Base-by-base conservation (phyloP, 2,329 filamentous ascomycete genomes). In the Aspergillus ruber region DNA sequence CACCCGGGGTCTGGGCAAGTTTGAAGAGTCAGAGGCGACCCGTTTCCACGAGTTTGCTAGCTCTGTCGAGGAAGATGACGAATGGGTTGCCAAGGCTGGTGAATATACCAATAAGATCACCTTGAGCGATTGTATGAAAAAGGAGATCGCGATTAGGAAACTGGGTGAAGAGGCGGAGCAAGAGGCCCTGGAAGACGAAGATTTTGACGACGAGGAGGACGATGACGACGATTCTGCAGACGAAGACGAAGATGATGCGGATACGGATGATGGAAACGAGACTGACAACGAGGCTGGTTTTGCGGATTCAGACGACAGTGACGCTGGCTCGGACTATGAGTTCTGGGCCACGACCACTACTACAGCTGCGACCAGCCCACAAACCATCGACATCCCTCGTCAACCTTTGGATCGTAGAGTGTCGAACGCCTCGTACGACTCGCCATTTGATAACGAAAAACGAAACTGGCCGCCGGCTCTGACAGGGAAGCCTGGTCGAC, bases 11-110 rank as follows among this genome's bases (percentile, higher is more conserved):
- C 50, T 70, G 17, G 67, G 66, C 25, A 65, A 66, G 44, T 70
- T 71, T 35, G 63, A 71, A 48, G 64, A 66, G 38, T 71, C 68
- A 3, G 70, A 72, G 53, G 69, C 66, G 2, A 71, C 68, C 32
- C 64, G 69, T 43, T 97, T 96, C 63, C 88, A 96, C 65, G 91
- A 95, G 61, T 97, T 97, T 65, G 91, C 88, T 39, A 90, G 86
- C 63, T 90, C 88, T 43, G 78, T 83, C 49, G 77, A 85, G 36
- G 82, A 88, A 49, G 86, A 93, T 52, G 90, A 96, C 49, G 90
- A 95, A 59, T 98, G 93, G 93, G 88, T 94, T 25, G 82, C 85
- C 47, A 85, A 88, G 59, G 75, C 80, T 29, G 76, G 79, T 6
- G 79, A 80, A 27, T 75, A 82, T 54, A 77, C 78, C 47, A 78